Evolutionary conservation across 345 rosid species (phyloP).

Genomic region (Camelina hispida): DNA sequence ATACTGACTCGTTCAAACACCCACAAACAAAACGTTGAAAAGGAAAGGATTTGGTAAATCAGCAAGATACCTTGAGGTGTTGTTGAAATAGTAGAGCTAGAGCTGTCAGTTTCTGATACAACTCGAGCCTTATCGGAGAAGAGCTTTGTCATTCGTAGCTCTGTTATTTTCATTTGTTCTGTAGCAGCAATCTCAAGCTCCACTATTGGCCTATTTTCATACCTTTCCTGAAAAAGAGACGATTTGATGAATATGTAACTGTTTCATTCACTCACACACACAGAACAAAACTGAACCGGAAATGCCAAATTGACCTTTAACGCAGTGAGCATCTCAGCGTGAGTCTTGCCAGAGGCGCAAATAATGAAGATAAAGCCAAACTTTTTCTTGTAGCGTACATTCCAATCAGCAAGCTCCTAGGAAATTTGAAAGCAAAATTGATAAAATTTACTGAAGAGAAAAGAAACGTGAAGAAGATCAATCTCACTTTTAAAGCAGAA

Average conservation of each 20-base stretch:
- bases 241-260: neutral
- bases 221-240: constrained; percentile 64
- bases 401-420: constrained; percentile 81
- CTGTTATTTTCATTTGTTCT: constrained; percentile 90
- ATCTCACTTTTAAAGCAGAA: constrained; percentile 65
- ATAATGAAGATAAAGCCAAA: constrained; percentile 83
- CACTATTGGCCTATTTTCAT: constrained; percentile 69
- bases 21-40: constrained; percentile 11
- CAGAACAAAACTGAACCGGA: neutral
- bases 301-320: constrained; percentile 61
- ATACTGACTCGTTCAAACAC: neutral
- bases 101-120: constrained; percentile 38
- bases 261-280: neutral
- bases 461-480: constrained; percentile 19
- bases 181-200: constrained; percentile 89
- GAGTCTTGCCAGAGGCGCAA: constrained; percentile 78
- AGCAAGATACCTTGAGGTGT: constrained; percentile 62
- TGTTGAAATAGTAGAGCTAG: constrained; percentile 34
- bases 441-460: constrained; percentile 2
- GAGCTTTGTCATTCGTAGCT: constrained; percentile 82
- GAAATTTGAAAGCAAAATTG: constrained; percentile 6
- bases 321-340: constrained; percentile 71
- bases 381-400: constrained; percentile 61
- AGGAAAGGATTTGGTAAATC: neutral
- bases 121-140: constrained; percentile 51